A percentile compares a stretch with the other conserved stretches of the same genome.
Conservation (phyloP, 371 early-diverging fungal genomes). For the Capniomyces stellatus region DNA sequence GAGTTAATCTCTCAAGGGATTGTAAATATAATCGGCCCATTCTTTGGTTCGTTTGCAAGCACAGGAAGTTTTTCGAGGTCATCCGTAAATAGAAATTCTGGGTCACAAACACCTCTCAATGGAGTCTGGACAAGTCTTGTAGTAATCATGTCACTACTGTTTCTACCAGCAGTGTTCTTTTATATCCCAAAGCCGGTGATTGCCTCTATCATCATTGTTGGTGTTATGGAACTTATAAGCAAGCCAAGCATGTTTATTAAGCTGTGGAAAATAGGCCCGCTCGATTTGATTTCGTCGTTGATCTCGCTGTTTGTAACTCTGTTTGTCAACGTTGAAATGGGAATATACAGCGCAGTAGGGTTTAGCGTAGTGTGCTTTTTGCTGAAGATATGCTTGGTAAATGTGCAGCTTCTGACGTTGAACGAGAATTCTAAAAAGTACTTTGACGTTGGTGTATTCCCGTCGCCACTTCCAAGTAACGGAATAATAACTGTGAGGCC, state of each 20-base stretch:
- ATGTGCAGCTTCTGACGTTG: not conserved
- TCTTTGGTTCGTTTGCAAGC: conserved; percentile 62
- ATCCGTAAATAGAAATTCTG: conserved; percentile 56
- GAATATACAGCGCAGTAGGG: conserved; percentile 14
- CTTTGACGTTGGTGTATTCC: not conserved
- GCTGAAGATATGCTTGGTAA: not conserved
- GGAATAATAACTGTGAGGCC: conserved; percentile 1
- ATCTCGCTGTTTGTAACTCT: conserved; percentile 21
- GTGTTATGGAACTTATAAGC: conserved; percentile 22
- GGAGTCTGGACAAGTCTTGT: conserved; percentile 54
- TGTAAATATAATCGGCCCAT: conserved; percentile 54
- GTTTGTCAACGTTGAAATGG: conserved; percentile 21
- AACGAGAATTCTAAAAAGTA: not conserved
- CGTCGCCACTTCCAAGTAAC: not conserved
- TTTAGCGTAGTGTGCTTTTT: not conserved
- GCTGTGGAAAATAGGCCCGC: conserved; percentile 23
- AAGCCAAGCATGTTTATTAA: conserved; percentile 11
- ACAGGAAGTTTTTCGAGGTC: conserved; percentile 77
- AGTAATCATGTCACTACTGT: conserved; percentile 51
- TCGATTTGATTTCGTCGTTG: conserved; percentile 21
- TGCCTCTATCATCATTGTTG: conserved; percentile 51
- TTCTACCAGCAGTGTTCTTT: conserved; percentile 61
- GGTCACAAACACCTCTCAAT: conserved; percentile 59
- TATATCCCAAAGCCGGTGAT: conserved; percentile 62
- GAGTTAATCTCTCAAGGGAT: conserved; percentile 67